A percentile compares a stretch with the other conserved stretches of the same genome.
Conservation (phyloP, 2,329 filamentous ascomycete genomes). For the Colletotrichum filicis region DNA sequence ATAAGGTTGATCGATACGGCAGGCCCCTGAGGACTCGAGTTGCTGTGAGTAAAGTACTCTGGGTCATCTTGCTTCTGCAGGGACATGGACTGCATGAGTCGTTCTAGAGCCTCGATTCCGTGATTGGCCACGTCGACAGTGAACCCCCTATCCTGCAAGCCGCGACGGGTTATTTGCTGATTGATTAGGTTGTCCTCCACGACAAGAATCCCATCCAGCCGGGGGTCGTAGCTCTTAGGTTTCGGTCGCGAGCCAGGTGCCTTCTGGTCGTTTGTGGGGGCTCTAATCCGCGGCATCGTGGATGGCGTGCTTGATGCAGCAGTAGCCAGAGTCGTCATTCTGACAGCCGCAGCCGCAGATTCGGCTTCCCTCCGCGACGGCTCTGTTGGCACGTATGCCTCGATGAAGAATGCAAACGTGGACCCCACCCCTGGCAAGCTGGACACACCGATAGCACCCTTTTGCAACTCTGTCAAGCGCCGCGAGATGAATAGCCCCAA, state of each 20-base stretch:
- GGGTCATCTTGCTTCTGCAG: constrained; percentile 20
- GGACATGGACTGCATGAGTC: constrained; percentile 48
- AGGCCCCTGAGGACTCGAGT: not conserved
- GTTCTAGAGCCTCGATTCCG: constrained; percentile 65
- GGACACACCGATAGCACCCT: constrained; percentile 80
- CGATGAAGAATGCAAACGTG: constrained; percentile 81
- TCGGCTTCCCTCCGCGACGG: constrained; percentile 53
- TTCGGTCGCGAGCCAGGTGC: constrained; percentile 26
- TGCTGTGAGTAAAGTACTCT: constrained; percentile 12
- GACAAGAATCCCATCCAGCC: constrained; percentile 58
- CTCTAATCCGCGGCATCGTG: not conserved
- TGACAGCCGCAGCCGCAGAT: constrained; percentile 45
- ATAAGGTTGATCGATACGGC: constrained; percentile 66
- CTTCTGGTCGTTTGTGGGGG: constrained; percentile 16
- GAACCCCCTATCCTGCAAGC: constrained; percentile 61
- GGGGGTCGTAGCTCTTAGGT: constrained; percentile 34
- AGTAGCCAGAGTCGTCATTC: not conserved
- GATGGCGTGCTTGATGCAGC: constrained; percentile 20
- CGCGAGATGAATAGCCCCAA: constrained; percentile 84
- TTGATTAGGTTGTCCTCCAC: constrained; percentile 73
- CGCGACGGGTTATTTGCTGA: constrained; percentile 64
- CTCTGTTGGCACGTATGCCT: constrained; percentile 59
- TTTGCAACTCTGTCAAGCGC: constrained; percentile 82
- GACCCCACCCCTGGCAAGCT: constrained; percentile 77
- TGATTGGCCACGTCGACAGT: constrained; percentile 66